A percentile compares a stretch with the other conserved stretches of the same genome.
Evolutionary conservation across 2,329 filamentous ascomycete species (phyloP).

Genomic region (Pseudocercospora eumusae): DNA sequence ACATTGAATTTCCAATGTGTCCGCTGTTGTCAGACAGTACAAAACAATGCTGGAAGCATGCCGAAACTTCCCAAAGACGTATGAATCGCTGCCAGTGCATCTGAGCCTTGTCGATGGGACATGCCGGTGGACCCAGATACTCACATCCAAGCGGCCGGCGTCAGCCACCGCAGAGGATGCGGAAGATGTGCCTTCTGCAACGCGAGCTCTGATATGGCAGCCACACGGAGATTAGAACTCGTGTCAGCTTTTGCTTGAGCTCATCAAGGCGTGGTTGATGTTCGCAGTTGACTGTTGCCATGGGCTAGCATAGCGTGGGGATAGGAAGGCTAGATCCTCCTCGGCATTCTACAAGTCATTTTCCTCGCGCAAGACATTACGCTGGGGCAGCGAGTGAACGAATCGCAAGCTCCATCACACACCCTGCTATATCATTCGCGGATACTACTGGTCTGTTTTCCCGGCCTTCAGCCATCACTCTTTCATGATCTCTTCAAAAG

Average conservation of each 20-base stretch:
- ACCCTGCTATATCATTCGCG: slow-evolving; percentile 27
- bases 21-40: slow-evolving; percentile 12
- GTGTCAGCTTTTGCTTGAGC: slow-evolving; percentile 11
- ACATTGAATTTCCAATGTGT: neutral
- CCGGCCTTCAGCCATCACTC: slow-evolving; percentile 16
- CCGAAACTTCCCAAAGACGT: slow-evolving; percentile 4
- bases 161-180: slow-evolving; percentile 10
- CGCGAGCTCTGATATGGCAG: slow-evolving; percentile 7
- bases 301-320: slow-evolving; percentile 9
- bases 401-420: slow-evolving; percentile 23
- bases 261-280: slow-evolving; percentile 18
- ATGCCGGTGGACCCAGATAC: neutral
- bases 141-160: slow-evolving; percentile 18
- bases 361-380: slow-evolving; percentile 16
- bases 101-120: slow-evolving; percentile 16
- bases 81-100: slow-evolving; percentile 15
- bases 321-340: slow-evolving; percentile 6
- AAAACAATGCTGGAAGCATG: slow-evolving; percentile 20
- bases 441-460: slow-evolving; percentile 17
- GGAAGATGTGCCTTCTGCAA: neutral
- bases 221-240: slow-evolving; percentile 9
- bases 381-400: slow-evolving; percentile 20
- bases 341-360: slow-evolving; percentile 23
- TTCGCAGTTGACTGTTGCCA: slow-evolving; percentile 4
- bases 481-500: slow-evolving; percentile 5